A percentile compares a stretch with the other conserved stretches of the same genome.
These are phyloP conservation scores for Lentinula lateritia DNA, from an alignment of 768 basidiomycete genomes.

Conservation along the genomic window DNA sequence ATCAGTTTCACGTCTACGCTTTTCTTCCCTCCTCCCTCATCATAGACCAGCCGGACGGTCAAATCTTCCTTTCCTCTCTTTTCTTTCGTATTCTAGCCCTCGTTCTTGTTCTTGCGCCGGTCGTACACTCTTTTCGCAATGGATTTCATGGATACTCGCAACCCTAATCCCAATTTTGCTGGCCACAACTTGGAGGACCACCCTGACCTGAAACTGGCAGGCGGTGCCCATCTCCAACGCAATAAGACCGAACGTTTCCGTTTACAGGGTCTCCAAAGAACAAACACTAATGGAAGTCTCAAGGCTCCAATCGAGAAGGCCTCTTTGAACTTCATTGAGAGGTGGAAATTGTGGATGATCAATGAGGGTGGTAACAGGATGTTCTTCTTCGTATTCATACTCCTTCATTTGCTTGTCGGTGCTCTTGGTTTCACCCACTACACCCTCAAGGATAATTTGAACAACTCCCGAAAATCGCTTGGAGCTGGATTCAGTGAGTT, in stretches of 20 bases:
- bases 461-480: constrained; percentile 60
- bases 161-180: constrained; percentile 65
- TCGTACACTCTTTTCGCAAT: constrained; percentile 23
- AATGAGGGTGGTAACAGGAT: constrained; percentile 81
- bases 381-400: constrained; percentile 77
- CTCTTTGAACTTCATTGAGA: constrained; percentile 20
- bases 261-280: constrained; percentile 79
- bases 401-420: constrained; percentile 76
- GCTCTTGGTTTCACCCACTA: constrained; percentile 77
- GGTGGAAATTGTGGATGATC: constrained; percentile 80
- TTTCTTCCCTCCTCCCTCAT: constrained; percentile 21
- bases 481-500: constrained; percentile 72
- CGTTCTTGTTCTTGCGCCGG: constrained; percentile 29
- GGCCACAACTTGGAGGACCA: constrained; percentile 51
- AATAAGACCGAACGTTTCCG: constrained; percentile 83
- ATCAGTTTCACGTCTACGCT: constrained; percentile 9
- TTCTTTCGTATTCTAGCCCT: constrained; percentile 20
- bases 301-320: constrained; percentile 22
- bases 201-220: constrained; percentile 35
- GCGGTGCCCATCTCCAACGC: constrained; percentile 56
- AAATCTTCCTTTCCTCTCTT: constrained; percentile 23
- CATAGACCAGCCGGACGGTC: constrained; percentile 42
- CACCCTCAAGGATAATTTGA: constrained; percentile 71
- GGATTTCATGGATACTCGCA: constrained; percentile 27
- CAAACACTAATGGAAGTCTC: constrained; percentile 31